Conservation (phyloP, 1,284 basidiomycete genomes). For the Polyporus tsugae region DNA sequence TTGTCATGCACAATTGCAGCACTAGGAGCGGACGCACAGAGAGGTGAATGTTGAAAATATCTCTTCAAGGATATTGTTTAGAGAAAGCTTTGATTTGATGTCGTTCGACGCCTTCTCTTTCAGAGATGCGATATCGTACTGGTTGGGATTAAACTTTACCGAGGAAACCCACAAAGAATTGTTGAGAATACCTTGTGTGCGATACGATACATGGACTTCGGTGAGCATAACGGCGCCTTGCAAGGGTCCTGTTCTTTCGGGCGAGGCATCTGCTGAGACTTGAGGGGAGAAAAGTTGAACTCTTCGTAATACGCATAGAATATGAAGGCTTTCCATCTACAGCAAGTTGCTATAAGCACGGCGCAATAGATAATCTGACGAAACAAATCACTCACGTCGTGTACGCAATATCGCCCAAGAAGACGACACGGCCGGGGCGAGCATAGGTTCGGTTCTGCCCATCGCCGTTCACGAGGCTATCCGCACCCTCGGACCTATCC, state of each 20-base stretch:
- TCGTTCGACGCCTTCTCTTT: slow-evolving; percentile 23
- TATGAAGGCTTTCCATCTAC: slow-evolving; percentile 36
- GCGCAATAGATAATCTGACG: too few relatives aligned
- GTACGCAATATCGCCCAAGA: slow-evolving; percentile 33
- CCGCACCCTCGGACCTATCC: not conserved
- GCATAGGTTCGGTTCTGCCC: too few relatives aligned
- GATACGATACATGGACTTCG: slow-evolving; percentile 36
- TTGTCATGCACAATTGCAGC: not conserved
- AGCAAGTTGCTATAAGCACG: not conserved
- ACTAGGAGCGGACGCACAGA: slow-evolving; percentile 14
- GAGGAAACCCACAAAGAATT: not conserved
- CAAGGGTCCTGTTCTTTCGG: not conserved
- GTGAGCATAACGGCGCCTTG: slow-evolving; percentile 24
- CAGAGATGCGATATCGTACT: slow-evolving; percentile 30
- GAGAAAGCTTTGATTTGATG: slow-evolving; percentile 25
- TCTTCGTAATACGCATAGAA: slow-evolving; percentile 33
- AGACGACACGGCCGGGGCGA: slow-evolving; percentile 21
- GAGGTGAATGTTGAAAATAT: slow-evolving; percentile 34
- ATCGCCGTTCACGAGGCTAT: not conserved
- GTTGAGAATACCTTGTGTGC: slow-evolving; percentile 26
- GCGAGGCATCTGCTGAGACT: slow-evolving; percentile 18
- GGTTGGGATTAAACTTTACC: not conserved
- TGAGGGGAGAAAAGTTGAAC: slow-evolving; percentile 35
- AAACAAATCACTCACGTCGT: slow-evolving; percentile 30
- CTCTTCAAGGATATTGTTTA: slow-evolving; percentile 31